A percentile compares a stretch with the other conserved stretches of the same genome.
phyloP scores from a whole-genome alignment of 1,284 basidiomycete species.

The Xanthoconium separans region DNA sequence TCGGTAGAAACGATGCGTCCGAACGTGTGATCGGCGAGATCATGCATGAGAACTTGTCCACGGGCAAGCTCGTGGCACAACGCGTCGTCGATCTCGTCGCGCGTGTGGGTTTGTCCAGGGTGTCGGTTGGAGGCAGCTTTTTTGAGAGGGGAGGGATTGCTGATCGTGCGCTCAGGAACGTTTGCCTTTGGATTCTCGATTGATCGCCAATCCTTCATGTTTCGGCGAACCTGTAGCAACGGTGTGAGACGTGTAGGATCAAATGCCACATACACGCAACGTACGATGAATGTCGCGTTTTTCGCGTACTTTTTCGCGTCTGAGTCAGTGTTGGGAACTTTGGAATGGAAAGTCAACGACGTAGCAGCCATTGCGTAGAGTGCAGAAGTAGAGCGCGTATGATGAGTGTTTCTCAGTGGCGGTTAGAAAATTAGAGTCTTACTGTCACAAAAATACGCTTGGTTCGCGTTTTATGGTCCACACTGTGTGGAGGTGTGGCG shows the following conservation, averaged over 20 bases:
- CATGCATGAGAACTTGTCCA: background rate
- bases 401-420: background rate
- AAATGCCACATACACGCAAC: background rate
- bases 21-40: slow-evolving; percentile 13
- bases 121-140: slow-evolving; percentile 3
- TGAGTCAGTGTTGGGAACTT: background rate
- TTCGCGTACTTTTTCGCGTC: background rate
- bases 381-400: slow-evolving; percentile 2
- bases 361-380: background rate
- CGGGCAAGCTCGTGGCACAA: slow-evolving; percentile 6
- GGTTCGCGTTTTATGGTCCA: background rate
- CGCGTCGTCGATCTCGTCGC: background rate
- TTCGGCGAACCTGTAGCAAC: background rate
- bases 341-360: background rate
- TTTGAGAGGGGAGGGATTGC: slow-evolving; percentile 4
- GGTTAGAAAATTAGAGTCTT: background rate
- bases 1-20: slow-evolving; percentile 8
- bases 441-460: background rate
- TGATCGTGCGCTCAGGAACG: background rate
- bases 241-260: background rate
- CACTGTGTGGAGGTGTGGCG: background rate
- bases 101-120: slow-evolving; percentile 2
- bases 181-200: background rate
- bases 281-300: background rate
- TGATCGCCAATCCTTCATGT: slow-evolving; percentile 1